phyloP scores from a whole-genome alignment of 208 protist genomes.

The Acanthamoeba healyi region DNA sequence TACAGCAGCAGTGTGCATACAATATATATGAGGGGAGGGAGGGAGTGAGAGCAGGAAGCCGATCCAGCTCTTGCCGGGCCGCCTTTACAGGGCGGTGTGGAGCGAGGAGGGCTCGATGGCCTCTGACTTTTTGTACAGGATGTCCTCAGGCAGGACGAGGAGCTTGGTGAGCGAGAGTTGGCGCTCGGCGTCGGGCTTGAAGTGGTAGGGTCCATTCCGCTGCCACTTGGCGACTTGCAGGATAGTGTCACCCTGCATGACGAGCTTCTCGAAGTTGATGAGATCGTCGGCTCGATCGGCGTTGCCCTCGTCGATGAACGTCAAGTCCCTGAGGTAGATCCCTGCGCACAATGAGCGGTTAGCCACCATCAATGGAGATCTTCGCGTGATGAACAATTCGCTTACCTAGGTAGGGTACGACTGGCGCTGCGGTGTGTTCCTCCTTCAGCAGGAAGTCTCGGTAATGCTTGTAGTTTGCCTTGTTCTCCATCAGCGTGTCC shows the following conservation, averaged over 20 bases:
- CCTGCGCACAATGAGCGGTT: slow-evolving; percentile 18
- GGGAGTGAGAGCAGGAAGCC: too few species aligned
- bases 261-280: slow-evolving; percentile 77
- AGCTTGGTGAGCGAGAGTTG: slow-evolving; percentile 7
- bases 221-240: slow-evolving; percentile 34
- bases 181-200: not conserved
- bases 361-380: not conserved
- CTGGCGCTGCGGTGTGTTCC: not conserved
- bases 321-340: slow-evolving; percentile 46
- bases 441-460: not conserved
- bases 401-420: slow-evolving; percentile 50
- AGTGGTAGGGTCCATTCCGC: slow-evolving; percentile 9
- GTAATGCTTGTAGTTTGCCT: slow-evolving; percentile 70
- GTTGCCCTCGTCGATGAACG: slow-evolving; percentile 79
- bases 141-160: slow-evolving; percentile 52
- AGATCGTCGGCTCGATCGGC: slow-evolving; percentile 24
- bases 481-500: slow-evolving; percentile 55
- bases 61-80: too few species aligned
- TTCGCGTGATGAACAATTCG: not conserved
- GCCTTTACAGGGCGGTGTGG: not conserved
- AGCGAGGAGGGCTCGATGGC: slow-evolving; percentile 30
- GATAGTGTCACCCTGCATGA: slow-evolving; percentile 51
- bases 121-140: slow-evolving; percentile 66
- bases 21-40: not conserved
- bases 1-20: too few species aligned